Conservation (phyloP, 164 flowering plant species). For the Tinospora cordifolia region DNA sequence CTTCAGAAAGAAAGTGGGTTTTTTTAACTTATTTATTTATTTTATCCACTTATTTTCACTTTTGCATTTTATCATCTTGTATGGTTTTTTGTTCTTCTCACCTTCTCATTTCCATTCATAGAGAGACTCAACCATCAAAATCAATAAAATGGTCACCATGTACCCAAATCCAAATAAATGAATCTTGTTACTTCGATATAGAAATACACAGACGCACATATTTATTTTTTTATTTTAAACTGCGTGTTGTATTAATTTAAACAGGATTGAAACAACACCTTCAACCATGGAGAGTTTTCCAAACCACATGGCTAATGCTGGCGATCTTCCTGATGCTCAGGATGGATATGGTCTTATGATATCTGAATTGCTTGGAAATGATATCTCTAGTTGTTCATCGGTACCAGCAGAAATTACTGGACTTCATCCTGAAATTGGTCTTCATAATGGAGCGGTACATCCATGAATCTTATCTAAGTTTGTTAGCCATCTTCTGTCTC, state of each 20-base stretch:
- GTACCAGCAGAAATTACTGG: constrained; percentile 47
- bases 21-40: constrained; percentile 2
- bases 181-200: too few species aligned
- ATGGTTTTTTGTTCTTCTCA: neutral
- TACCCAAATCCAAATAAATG: too few species aligned
- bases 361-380: constrained; percentile 64
- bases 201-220: too few species aligned
- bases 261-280: constrained; percentile 51
- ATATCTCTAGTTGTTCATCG: constrained; percentile 52
- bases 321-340: constrained; percentile 51
- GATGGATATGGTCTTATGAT: constrained; percentile 80
- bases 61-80: neutral
- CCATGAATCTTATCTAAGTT: constrained; percentile 7
- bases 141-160: too few species aligned
- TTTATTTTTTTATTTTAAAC: too few species aligned
- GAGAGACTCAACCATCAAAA: too few species aligned
- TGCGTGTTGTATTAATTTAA: neutral
- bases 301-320: constrained; percentile 31
- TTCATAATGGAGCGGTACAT: constrained; percentile 66
- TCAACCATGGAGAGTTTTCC: constrained; percentile 45
- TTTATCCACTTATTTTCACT: neutral
- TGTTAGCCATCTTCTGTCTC: constrained; percentile 6
- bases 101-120: too few species aligned
- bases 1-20: constrained; percentile 22
- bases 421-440: constrained; percentile 55